Evolutionary conservation across 1,139 yeast species (phyloP).

Genomic region (Scheffersomyces illinoinensis): DNA sequence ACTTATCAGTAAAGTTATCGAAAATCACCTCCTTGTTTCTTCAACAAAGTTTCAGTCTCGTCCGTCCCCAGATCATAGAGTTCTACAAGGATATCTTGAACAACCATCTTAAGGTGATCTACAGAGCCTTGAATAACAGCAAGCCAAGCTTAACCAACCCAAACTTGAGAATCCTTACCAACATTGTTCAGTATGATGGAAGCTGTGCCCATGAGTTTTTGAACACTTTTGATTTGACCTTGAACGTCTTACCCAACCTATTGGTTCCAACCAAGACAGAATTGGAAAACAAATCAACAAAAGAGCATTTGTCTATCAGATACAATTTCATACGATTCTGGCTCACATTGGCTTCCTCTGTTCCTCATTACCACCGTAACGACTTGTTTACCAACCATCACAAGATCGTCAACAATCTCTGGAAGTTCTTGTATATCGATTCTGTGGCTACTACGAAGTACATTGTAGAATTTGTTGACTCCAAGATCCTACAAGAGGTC

Average conservation of each 20-base stretch:
- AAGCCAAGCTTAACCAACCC: constrained; percentile 66
- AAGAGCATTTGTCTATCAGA: constrained; percentile 50
- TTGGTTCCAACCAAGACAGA: constrained; percentile 55
- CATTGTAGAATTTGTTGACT: constrained; percentile 50
- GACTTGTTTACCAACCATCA: constrained; percentile 60
- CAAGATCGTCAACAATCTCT: constrained; percentile 61
- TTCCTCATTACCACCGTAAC: constrained; percentile 56
- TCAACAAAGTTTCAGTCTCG: background rate
- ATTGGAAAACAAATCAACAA: constrained; percentile 28
- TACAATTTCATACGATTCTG: constrained; percentile 61
- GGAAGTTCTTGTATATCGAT: constrained; percentile 61
- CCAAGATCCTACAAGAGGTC: constrained; percentile 56
- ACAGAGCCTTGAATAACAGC: constrained; percentile 63
- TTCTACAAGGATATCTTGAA: constrained; percentile 55
- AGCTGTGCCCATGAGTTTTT: constrained; percentile 56
- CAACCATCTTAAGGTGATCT: constrained; percentile 61
- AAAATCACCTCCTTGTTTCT: constrained; percentile 20
- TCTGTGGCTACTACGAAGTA: constrained; percentile 40
- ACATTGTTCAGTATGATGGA: constrained; percentile 51
- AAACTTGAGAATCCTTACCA: constrained; percentile 53
- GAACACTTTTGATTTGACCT: constrained; percentile 66
- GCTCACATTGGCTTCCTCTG: constrained; percentile 49
- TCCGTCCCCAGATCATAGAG: constrained; percentile 24
- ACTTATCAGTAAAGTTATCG: constrained; percentile 35
- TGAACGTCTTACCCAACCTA: constrained; percentile 62